Evolutionary conservation across 352 stramenopile species (phyloP).

Genomic region (Phytophthora meadii): DNA sequence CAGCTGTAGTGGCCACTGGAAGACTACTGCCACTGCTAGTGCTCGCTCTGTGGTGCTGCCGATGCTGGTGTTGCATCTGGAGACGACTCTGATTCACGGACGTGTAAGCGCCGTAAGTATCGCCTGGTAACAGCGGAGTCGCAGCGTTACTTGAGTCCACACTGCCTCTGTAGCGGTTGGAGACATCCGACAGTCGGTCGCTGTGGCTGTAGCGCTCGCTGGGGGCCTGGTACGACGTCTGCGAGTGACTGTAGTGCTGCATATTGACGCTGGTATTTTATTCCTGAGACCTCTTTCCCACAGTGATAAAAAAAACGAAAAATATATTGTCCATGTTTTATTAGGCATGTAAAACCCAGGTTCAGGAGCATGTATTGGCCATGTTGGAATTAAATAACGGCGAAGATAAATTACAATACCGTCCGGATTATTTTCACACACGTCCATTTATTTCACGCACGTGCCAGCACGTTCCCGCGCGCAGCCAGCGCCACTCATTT

Average conservation of each 20-base stretch:
- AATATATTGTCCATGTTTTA: no score
- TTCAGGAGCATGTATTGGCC: no score
- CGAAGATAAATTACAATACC: no score
- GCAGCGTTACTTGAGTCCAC: slow-evolving; percentile 7
- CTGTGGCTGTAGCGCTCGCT: slow-evolving; percentile 27
- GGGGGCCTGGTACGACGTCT: slow-evolving; percentile 28
- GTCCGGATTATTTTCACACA: no score
- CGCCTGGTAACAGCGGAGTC: slow-evolving; percentile 12
- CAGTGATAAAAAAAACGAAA: slow-evolving; percentile 5
- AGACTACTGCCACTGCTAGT: slow-evolving; percentile 36
- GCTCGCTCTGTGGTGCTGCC: slow-evolving; percentile 37
- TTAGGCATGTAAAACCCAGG: no score
- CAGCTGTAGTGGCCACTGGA: slow-evolving; percentile 17
- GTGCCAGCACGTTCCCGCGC: no score
- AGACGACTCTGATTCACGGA: slow-evolving; percentile 29
- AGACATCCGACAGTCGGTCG: slow-evolving; percentile 16
- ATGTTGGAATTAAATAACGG: no score
- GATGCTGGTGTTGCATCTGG: slow-evolving; percentile 34
- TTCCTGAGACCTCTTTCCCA: no score
- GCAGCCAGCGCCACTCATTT: no score
- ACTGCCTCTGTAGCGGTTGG: slow-evolving; percentile 26
- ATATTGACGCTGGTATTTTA: slow-evolving; percentile 3
- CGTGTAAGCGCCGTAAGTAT: slow-evolving; percentile 31
- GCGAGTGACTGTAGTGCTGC: slow-evolving; percentile 35
- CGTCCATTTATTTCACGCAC: no score